phyloP scores from a whole-genome alignment of 2,329 filamentous ascomycete species.

The Aureobasidium subglaciale region DNA sequence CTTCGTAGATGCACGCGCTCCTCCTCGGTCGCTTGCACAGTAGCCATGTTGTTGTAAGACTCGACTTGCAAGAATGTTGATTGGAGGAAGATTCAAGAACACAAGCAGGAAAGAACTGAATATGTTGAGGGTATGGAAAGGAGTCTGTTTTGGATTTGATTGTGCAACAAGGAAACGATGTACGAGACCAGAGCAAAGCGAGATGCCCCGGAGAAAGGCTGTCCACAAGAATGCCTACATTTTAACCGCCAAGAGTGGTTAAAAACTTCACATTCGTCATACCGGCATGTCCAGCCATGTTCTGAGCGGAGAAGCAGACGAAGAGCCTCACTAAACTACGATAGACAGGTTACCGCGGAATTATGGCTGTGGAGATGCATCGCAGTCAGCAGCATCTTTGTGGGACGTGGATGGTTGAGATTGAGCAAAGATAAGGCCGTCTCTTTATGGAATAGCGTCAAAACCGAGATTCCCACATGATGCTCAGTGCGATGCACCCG shows the following conservation, averaged over 20 bases:
- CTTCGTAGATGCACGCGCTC: slow-evolving; percentile 21
- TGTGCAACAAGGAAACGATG: neutral
- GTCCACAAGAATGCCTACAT: neutral
- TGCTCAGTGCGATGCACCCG: neutral
- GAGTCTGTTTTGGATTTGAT: neutral
- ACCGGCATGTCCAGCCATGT: slow-evolving; percentile 8
- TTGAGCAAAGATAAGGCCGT: slow-evolving; percentile 13
- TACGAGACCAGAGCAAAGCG: slow-evolving; percentile 4
- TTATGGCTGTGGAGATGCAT: neutral
- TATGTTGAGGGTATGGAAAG: neutral
- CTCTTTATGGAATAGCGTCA: slow-evolving; percentile 7
- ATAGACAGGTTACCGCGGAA: slow-evolving; percentile 10
- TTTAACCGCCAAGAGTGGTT: neutral
- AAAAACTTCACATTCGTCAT: slow-evolving; percentile 11
- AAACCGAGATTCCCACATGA: slow-evolving; percentile 3
- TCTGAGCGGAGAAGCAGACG: slow-evolving; percentile 4
- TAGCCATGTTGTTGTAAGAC: slow-evolving; percentile 17
- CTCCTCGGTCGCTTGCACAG: slow-evolving; percentile 18
- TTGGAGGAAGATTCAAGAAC: neutral
- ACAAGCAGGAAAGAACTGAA: neutral
- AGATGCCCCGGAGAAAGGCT: slow-evolving; percentile 9
- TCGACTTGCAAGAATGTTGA: neutral
- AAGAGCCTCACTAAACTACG: neutral
- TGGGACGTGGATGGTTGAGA: slow-evolving; percentile 9
- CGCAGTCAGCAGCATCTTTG: slow-evolving; percentile 8